phyloP scores from a whole-genome alignment of 495 filamentous ascomycete genomes.

The Aspergillus heteromorphus region DNA sequence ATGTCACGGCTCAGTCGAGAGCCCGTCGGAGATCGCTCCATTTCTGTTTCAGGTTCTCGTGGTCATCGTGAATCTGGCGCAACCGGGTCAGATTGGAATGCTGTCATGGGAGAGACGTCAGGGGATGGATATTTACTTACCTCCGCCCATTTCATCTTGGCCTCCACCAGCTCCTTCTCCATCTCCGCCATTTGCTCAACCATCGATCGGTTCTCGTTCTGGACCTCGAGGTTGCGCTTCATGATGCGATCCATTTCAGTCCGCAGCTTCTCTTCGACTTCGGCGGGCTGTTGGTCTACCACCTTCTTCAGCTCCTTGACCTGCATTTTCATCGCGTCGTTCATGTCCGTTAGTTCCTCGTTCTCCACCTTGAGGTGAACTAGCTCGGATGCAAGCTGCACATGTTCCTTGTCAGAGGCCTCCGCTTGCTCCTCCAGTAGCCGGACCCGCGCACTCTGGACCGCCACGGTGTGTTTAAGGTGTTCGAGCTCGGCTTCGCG shows the following conservation, averaged over 20 bases:
- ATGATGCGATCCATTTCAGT: slow-evolving; percentile 89
- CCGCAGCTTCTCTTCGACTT: slow-evolving; percentile 77
- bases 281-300: slow-evolving; percentile 81
- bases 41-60: slow-evolving; percentile 72
- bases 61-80: slow-evolving; percentile 49
- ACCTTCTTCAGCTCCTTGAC: slow-evolving; percentile 75
- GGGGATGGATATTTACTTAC: slow-evolving; percentile 51
- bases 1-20: slow-evolving; percentile 38
- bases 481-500: slow-evolving; percentile 77
- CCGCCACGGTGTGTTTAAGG: slow-evolving; percentile 58
- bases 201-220: slow-evolving; percentile 83
- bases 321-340: slow-evolving; percentile 77
- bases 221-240: slow-evolving; percentile 87
- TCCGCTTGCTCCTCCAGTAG: slow-evolving; percentile 82
- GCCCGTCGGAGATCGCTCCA: slow-evolving; percentile 76
- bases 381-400: slow-evolving; percentile 82
- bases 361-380: slow-evolving; percentile 92
- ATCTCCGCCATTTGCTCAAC: slow-evolving; percentile 91
- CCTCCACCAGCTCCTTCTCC: slow-evolving; percentile 87
- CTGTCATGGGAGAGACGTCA: not conserved
- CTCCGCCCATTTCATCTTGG: slow-evolving; percentile 94
- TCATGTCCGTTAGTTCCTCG: slow-evolving; percentile 78
- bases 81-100: slow-evolving; percentile 13
- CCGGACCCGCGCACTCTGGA: slow-evolving; percentile 66
- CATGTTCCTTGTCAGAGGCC: slow-evolving; percentile 88